These are phyloP conservation scores for Cladobotryum mycophilum DNA, from an alignment of 2,329 filamentous ascomycete species.

Conservation along the genomic window DNA sequence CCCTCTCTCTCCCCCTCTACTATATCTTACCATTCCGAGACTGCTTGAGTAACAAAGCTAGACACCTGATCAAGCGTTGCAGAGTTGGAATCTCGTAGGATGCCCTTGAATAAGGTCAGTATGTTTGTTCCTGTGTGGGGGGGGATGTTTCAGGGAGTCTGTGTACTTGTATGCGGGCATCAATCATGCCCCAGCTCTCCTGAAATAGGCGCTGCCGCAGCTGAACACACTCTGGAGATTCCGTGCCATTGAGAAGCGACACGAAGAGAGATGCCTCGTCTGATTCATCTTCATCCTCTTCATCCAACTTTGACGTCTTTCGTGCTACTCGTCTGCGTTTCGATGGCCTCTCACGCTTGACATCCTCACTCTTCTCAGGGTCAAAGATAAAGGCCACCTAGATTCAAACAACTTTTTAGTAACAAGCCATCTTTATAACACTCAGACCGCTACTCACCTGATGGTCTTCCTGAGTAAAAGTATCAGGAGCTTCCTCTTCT, in stretches of 20 bases:
- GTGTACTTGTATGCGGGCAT: slow-evolving; percentile 53
- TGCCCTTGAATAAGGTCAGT: slow-evolving; percentile 32
- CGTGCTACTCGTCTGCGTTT: slow-evolving; percentile 53
- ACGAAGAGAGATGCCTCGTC: slow-evolving; percentile 34
- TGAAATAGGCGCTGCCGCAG: slow-evolving; percentile 56
- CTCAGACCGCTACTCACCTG: slow-evolving; percentile 29
- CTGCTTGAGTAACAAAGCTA: slow-evolving; percentile 44
- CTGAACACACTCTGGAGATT: slow-evolving; percentile 41
- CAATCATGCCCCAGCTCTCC: slow-evolving; percentile 57
- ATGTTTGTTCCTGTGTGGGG: background rate
- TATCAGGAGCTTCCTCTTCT: slow-evolving; percentile 13
- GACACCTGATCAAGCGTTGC: slow-evolving; percentile 54
- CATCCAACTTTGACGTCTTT: slow-evolving; percentile 21
- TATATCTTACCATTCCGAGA: slow-evolving; percentile 23
- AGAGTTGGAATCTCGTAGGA: slow-evolving; percentile 55
- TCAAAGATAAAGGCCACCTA: slow-evolving; percentile 60
- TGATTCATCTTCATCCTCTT: slow-evolving; percentile 8
- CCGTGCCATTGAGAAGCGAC: slow-evolving; percentile 48
- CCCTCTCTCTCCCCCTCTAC: no score
- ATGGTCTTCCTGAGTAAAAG: slow-evolving; percentile 38
- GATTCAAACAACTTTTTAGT: background rate
- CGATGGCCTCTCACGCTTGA: slow-evolving; percentile 34
- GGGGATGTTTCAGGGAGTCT: background rate
- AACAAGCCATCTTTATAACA: background rate
- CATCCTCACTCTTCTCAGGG: slow-evolving; percentile 36